Percentiles rank a stretch among this genome's conserved stretches.
phyloP scores from a whole-genome alignment of 768 basidiomycete genomes.

The Tubosaeta brunneosetosa region DNA sequence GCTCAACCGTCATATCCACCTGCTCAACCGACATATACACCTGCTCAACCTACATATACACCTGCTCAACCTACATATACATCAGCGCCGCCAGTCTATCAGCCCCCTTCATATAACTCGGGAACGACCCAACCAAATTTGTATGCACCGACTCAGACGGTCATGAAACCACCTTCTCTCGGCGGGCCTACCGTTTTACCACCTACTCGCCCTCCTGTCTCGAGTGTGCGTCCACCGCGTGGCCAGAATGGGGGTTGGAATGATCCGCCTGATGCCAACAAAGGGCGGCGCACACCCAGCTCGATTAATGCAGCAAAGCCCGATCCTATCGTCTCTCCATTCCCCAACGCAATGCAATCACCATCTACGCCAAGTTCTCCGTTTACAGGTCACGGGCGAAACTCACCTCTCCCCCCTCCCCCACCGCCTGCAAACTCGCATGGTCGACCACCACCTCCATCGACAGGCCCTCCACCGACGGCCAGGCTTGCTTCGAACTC shows the following conservation, averaged over 20 bases:
- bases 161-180: conserved; percentile 40
- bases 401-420: conserved; percentile 31
- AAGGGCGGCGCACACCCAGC: conserved; percentile 49
- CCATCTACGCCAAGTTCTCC: conserved; percentile 48
- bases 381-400: conserved; percentile 39
- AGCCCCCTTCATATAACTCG: conserved; percentile 3
- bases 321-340: conserved; percentile 78
- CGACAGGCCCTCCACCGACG: conserved; percentile 33
- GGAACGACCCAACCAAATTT: neutral
- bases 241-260: conserved; percentile 86
- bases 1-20: too few relatives aligned
- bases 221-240: conserved; percentile 55
- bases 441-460: conserved; percentile 45
- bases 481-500: conserved; percentile 23
- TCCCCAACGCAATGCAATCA: conserved; percentile 62
- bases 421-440: conserved; percentile 42
- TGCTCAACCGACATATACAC: neutral
- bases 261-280: conserved; percentile 60
- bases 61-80: conserved; percentile 31
- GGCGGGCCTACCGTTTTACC: conserved; percentile 33
- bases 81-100: conserved; percentile 22
- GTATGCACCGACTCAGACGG: conserved; percentile 21
- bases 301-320: conserved; percentile 49
- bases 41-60: conserved; percentile 24
- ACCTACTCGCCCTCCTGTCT: conserved; percentile 41